phyloP scores from a whole-genome alignment of 257 asterid genomes.

The Schizonepeta tenuifolia region DNA sequence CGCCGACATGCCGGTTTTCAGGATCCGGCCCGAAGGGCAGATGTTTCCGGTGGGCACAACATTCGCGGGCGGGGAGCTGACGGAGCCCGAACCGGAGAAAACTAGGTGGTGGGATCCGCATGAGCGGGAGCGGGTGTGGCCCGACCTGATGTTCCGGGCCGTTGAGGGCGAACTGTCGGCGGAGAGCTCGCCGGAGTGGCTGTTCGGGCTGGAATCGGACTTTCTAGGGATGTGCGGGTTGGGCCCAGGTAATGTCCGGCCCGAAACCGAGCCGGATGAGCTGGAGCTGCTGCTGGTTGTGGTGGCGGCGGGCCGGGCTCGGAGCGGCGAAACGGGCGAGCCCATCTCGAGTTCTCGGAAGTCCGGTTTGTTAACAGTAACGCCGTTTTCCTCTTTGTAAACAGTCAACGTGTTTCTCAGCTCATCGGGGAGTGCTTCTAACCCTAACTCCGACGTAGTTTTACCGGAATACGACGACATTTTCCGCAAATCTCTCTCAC shows the following conservation, averaged over 20 bases:
- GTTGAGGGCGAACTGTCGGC: conserved; percentile 55
- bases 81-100: conserved; percentile 57
- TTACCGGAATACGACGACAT: conserved; percentile 59
- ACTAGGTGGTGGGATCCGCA: conserved; percentile 54
- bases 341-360: conserved; percentile 78
- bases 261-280: conserved; percentile 82
- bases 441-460: conserved; percentile 41
- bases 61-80: conserved; percentile 53
- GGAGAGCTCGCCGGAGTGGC: conserved; percentile 78
- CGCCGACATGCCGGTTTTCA: conserved; percentile 59
- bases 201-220: conserved; percentile 47
- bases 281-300: conserved; percentile 75
- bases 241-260: conserved; percentile 48
- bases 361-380: conserved; percentile 67
- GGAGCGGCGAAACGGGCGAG: conserved; percentile 73
- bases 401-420: conserved; percentile 44
- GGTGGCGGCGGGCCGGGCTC: conserved; percentile 37
- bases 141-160: conserved; percentile 40
- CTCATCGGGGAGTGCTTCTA: conserved; percentile 59
- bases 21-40: conserved; percentile 69
- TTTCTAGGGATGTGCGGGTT: conserved; percentile 35
- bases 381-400: conserved; percentile 37
- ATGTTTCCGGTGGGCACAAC: conserved; percentile 76
- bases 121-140: conserved; percentile 65
- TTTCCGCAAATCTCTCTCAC: conserved; percentile 24